Conservation (phyloP, 257 asterid genomes). For the Anisodus tanguticus region DNA sequence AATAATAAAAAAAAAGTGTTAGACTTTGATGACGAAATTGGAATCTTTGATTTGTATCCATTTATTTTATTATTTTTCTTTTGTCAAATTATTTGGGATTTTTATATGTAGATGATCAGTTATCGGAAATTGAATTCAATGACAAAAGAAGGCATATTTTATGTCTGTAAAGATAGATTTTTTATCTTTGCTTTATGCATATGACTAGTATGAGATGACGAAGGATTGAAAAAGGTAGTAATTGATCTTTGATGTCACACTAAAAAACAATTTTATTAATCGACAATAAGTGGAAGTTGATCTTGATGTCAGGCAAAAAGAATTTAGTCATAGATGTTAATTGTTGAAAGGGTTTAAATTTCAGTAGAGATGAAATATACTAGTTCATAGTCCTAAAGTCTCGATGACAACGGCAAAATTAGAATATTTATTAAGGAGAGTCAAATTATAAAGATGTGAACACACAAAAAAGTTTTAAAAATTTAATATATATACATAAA, state of each 20-base stretch:
- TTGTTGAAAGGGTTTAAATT: background rate
- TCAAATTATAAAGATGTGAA: background rate
- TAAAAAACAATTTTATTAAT: background rate
- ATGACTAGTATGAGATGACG: conserved; percentile 38
- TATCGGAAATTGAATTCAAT: conserved; percentile 31
- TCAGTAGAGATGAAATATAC: background rate
- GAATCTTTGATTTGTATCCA: conserved; percentile 44
- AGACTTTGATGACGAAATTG: conserved; percentile 42
- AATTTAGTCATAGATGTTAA: background rate
- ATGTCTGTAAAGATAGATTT: background rate
- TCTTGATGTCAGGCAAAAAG: conserved; percentile 14
- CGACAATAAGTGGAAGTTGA: background rate
- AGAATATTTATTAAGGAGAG: too few species aligned
- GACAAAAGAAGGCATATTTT: conserved; percentile 38
- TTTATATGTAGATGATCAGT: conserved; percentile 19
- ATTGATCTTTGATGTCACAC: conserved; percentile 26
- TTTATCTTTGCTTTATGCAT: conserved; percentile 24
- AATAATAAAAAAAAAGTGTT: conserved; percentile 8
- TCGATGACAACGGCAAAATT: too few species aligned
- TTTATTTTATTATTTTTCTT: background rate
- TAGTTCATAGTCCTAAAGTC: too few species aligned
- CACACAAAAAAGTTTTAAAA: rapidly evolving
- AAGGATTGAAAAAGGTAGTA: conserved; percentile 1
- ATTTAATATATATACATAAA: too few species aligned
- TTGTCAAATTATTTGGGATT: background rate